Conservation (phyloP, 805 yeast genomes). For the Starmera amethionina region DNA sequence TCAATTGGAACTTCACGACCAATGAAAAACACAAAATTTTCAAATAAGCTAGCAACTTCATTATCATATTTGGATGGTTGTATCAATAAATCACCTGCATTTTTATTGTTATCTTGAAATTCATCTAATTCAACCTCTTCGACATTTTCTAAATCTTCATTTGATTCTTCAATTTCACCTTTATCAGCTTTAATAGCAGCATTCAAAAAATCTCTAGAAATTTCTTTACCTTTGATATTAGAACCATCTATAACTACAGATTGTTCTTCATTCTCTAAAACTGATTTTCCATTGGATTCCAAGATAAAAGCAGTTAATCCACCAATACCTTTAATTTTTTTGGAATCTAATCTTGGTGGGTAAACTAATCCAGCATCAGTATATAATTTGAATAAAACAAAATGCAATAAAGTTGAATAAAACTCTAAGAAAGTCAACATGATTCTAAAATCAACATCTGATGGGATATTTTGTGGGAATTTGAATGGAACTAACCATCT, state of each 20-base stretch:
- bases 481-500: conserved; percentile 97
- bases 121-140: conserved; percentile 52
- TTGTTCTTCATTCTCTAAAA: conserved; percentile 11
- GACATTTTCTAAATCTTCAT: conserved; percentile 28
- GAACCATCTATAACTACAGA: conserved; percentile 10
- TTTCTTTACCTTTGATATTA: conserved; percentile 29
- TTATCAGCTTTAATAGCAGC: conserved; percentile 39
- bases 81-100: conserved; percentile 53
- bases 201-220: conserved; percentile 36
- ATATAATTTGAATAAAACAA: conserved; percentile 77
- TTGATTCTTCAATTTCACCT: conserved; percentile 26
- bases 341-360: conserved; percentile 74
- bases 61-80: conserved; percentile 62
- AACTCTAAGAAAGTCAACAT: conserved; percentile 96
- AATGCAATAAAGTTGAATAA: conserved; percentile 85
- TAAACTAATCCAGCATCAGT: conserved; percentile 78
- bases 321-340: conserved; percentile 74
- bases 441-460: conserved; percentile 90
- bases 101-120: conserved; percentile 54
- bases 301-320: conserved; percentile 80
- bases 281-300: conserved; percentile 32
- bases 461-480: conserved; percentile 91
- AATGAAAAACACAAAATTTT: conserved; percentile 69
- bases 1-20: conserved; percentile 96
- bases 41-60: conserved; percentile 56